phyloP scores from a whole-genome alignment of 2,329 filamentous ascomycete species.

The Lachnellula subtilissima region DNA sequence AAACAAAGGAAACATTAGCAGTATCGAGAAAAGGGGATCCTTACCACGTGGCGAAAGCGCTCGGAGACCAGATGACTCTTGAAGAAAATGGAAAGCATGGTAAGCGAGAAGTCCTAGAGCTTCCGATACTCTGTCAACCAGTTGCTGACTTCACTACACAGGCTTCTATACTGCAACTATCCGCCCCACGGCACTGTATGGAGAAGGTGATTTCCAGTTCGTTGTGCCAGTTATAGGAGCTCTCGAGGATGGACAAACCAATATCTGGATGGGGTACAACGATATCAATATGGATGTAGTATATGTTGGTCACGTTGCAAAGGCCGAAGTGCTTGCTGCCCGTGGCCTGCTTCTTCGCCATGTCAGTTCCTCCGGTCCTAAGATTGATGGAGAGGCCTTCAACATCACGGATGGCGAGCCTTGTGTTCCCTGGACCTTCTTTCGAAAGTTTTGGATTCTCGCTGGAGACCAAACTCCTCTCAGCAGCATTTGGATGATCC shows the following conservation, averaged over 20 bases:
- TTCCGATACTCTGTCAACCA: neutral
- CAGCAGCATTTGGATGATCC: slow-evolving; percentile 17
- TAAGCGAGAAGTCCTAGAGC: neutral
- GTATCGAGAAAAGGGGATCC: slow-evolving; percentile 19
- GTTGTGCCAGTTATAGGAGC: slow-evolving; percentile 36
- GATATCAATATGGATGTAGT: slow-evolving; percentile 41
- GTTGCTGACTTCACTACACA: neutral
- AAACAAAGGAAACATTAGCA: slow-evolving; percentile 18
- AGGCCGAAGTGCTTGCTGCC: slow-evolving; percentile 40
- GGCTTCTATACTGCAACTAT: slow-evolving; percentile 46
- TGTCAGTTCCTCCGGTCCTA: slow-evolving; percentile 10
- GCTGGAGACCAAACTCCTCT: slow-evolving; percentile 19
- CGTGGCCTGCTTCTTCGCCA: slow-evolving; percentile 29
- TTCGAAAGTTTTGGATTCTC: slow-evolving; percentile 19
- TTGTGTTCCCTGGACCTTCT: slow-evolving; percentile 17
- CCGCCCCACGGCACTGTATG: slow-evolving; percentile 48
- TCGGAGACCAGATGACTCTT: slow-evolving; percentile 21
- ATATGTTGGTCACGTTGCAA: slow-evolving; percentile 32
- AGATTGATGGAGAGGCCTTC: slow-evolving; percentile 21
- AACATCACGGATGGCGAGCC: slow-evolving; percentile 22
- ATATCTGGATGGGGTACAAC: slow-evolving; percentile 47
- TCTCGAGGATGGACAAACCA: slow-evolving; percentile 43
- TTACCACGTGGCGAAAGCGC: slow-evolving; percentile 21
- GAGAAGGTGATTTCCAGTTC: slow-evolving; percentile 37
- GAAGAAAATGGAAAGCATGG: slow-evolving; percentile 23